Conservation (phyloP, 768 basidiomycete genomes). For the Russula virescens region DNA sequence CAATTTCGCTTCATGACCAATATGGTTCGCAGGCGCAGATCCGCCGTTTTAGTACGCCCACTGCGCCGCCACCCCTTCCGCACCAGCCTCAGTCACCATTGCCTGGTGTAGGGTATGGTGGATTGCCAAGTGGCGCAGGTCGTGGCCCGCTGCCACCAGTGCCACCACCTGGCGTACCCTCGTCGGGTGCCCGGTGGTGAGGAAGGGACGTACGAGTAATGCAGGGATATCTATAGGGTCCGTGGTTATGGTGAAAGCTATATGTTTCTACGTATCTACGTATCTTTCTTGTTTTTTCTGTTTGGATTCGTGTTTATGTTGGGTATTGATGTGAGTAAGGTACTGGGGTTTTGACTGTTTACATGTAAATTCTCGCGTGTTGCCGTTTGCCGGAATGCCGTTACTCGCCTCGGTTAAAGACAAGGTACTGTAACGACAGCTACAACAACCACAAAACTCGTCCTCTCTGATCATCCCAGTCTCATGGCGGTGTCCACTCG, state of each 20-base stretch:
- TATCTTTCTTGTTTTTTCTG: too few species aligned
- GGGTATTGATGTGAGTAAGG: background rate
- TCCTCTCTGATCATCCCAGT: background rate
- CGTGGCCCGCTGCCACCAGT: conserved; percentile 10
- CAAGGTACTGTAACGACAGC: background rate
- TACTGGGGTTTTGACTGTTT: background rate
- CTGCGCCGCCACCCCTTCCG: background rate
- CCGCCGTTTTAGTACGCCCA: background rate
- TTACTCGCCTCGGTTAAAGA: background rate
- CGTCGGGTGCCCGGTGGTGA: conserved; percentile 1
- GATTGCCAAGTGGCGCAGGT: background rate
- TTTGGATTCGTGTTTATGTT: background rate
- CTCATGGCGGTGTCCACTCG: conserved; percentile 19
- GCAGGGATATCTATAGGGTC: conserved; percentile 14
- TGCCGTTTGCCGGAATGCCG: background rate
- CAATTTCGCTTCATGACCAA: background rate
- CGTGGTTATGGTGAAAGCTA: background rate
- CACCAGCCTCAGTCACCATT: background rate
- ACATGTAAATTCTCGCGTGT: background rate
- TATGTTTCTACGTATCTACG: background rate
- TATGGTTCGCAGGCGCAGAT: background rate
- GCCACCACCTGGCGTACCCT: background rate
- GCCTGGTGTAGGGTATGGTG: background rate
- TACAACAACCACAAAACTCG: background rate
- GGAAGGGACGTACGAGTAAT: conserved; percentile 13